phyloP scores from a whole-genome alignment of 768 basidiomycete genomes.

The Tulasnella sp. region DNA sequence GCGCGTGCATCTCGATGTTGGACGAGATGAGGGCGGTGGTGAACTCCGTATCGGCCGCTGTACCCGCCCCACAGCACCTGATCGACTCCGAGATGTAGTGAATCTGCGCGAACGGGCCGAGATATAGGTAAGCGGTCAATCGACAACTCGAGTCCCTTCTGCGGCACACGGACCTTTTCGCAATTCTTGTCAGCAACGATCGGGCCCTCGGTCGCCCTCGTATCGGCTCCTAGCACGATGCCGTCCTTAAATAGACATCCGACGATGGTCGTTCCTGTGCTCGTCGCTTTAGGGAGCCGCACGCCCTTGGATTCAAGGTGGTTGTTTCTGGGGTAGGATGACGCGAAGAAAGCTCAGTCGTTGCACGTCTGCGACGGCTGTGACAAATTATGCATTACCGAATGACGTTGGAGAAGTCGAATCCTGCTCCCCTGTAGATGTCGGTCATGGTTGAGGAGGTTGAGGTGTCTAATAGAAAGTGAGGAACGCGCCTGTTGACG shows the following conservation, averaged over 20 bases:
- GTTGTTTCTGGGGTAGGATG: conserved; percentile 38
- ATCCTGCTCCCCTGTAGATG: conserved; percentile 35
- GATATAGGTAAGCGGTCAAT: not conserved
- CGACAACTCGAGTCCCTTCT: not conserved
- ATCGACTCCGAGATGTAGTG: conserved; percentile 95
- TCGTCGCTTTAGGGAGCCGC: conserved; percentile 70
- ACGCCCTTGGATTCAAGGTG: conserved; percentile 61
- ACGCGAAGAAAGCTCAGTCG: not conserved
- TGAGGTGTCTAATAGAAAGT: not conserved
- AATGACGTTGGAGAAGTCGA: conserved; percentile 66
- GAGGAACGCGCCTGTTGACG: not conserved
- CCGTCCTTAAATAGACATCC: conserved; percentile 90
- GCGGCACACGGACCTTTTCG: conserved; percentile 64
- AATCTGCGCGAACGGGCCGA: conserved; percentile 43
- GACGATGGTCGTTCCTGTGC: conserved; percentile 96
- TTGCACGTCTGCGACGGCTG: not conserved
- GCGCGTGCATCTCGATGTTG: conserved; percentile 86
- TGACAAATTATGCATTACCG: conserved; percentile 33
- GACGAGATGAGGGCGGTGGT: conserved; percentile 90
- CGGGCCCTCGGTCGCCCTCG: conserved; percentile 83
- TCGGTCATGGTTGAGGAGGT: conserved; percentile 9
- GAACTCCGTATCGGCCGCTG: conserved; percentile 97
- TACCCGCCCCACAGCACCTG: conserved; percentile 96
- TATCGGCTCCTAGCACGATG: conserved; percentile 91
- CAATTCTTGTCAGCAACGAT: conserved; percentile 99